phyloP scores from a whole-genome alignment of 495 filamentous ascomycete genomes.

The Aspergillus diversus region DNA sequence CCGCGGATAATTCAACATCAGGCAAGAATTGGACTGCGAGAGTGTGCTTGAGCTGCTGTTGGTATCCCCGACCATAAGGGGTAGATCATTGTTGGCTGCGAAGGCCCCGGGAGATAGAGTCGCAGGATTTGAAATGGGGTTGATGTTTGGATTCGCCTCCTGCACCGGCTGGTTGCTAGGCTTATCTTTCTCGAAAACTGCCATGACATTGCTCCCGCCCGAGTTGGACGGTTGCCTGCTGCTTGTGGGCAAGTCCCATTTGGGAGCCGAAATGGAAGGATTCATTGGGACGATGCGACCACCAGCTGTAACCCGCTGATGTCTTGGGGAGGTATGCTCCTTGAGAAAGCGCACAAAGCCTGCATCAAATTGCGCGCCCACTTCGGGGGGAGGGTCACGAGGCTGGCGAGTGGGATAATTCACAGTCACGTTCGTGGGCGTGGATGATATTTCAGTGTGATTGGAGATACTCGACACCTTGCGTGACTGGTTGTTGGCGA shows the following conservation, averaged over 20 bases:
- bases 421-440: constrained; percentile 14
- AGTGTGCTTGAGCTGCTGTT: not conserved
- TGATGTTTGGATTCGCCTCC: not conserved
- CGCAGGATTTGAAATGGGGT: not conserved
- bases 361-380: constrained; percentile 33
- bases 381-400: constrained; percentile 28
- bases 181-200: constrained; percentile 2
- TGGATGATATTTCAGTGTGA: constrained; percentile 15
- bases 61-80: not conserved
- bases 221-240: constrained; percentile 16
- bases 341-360: constrained; percentile 59
- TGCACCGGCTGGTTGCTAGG: not conserved
- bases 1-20: not conserved
- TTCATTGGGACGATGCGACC: constrained; percentile 64
- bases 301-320: constrained; percentile 66
- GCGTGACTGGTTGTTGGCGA: constrained; percentile 24
- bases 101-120: not conserved
- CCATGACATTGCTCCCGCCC: constrained; percentile 4
- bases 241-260: constrained; percentile 32
- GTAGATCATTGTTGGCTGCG: not conserved
- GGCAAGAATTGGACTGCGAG: not conserved
- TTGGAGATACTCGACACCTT: constrained; percentile 21
- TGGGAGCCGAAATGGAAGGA: constrained; percentile 32
- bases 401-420: constrained; percentile 27
- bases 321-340: constrained; percentile 61